phyloP scores from a whole-genome alignment of 441 rosid genomes.

The Erodium texanum region DNA sequence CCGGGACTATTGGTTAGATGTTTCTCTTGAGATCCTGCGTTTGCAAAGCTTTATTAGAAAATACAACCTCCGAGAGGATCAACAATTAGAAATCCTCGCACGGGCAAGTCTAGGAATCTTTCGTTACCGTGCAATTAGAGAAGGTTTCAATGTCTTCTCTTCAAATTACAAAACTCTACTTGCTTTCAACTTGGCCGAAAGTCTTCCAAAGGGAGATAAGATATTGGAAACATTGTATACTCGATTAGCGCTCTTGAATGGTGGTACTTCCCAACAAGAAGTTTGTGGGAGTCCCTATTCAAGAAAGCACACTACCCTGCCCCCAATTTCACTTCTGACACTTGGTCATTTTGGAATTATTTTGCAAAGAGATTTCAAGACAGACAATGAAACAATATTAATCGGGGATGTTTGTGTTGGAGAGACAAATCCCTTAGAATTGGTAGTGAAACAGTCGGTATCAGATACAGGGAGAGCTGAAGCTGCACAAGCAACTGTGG shows the following conservation, averaged over 20 bases:
- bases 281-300: slow-evolving; percentile 28
- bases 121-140: slow-evolving; percentile 66
- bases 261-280: slow-evolving; percentile 25
- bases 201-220: slow-evolving; percentile 79
- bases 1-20: slow-evolving; percentile 81
- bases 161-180: slow-evolving; percentile 73
- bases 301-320: slow-evolving; percentile 39
- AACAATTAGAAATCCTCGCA: slow-evolving; percentile 57
- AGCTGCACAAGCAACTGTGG: slow-evolving; percentile 89
- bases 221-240: slow-evolving; percentile 58
- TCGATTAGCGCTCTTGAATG: slow-evolving; percentile 44
- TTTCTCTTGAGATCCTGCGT: slow-evolving; percentile 66
- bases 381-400: slow-evolving; percentile 32
- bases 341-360: slow-evolving; percentile 56
- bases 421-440: slow-evolving; percentile 68
- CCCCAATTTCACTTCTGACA: slow-evolving; percentile 52
- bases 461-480: slow-evolving; percentile 58
- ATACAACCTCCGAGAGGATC: slow-evolving; percentile 51
- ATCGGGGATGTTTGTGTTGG: slow-evolving; percentile 69
- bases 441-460: slow-evolving; percentile 62
- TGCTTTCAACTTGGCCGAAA: slow-evolving; percentile 79
- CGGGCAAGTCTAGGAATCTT: slow-evolving; percentile 66
- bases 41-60: slow-evolving; percentile 61
- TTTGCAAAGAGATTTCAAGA: slow-evolving; percentile 33
- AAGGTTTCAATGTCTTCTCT: slow-evolving; percentile 63